A percentile compares a stretch with the other conserved stretches of the same genome.
Conservation (phyloP, 2,329 filamentous ascomycete species). For the Cryphonectria carpinicola region DNA sequence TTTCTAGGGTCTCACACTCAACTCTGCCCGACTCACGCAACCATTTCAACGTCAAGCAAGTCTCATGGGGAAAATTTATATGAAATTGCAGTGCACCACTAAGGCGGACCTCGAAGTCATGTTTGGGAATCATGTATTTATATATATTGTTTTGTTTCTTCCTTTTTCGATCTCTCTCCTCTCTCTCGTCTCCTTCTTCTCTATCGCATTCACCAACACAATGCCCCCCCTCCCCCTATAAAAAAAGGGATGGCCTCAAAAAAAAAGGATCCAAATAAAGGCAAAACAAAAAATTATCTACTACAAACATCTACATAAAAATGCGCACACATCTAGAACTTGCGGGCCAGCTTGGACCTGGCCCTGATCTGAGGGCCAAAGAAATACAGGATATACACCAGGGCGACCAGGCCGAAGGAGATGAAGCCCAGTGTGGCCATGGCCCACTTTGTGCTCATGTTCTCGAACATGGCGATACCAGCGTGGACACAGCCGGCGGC, state of each 20-base stretch:
- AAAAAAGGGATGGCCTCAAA: neutral
- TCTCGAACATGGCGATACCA: conserved; percentile 42
- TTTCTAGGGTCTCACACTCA: neutral
- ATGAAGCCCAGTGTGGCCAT: conserved; percentile 47
- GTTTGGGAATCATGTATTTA: neutral
- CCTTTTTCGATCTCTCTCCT: too few relatives aligned
- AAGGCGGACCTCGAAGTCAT: neutral
- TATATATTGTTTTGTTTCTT: neutral
- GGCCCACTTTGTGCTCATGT: conserved; percentile 45
- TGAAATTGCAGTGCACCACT: neutral
- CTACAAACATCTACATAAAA: neutral
- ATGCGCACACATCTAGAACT: conserved; percentile 16
- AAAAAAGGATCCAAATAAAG: neutral
- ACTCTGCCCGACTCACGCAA: neutral
- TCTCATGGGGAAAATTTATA: neutral
- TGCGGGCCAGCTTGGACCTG: conserved; percentile 42
- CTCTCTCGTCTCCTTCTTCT: neutral
- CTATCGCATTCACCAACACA: neutral
- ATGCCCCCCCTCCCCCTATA: too few relatives aligned
- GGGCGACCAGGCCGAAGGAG: conserved; percentile 42
- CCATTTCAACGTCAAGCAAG: too few relatives aligned
- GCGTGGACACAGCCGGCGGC: conserved; percentile 44
- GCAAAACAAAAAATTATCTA: neutral
- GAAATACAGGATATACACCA: conserved; percentile 48
- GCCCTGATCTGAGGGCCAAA: conserved; percentile 41